Evolutionary conservation across 2,329 filamentous ascomycete genomes (phyloP), one percentile per base, ranked within the genome.

Genomic region (Microsporum canis): DNA sequence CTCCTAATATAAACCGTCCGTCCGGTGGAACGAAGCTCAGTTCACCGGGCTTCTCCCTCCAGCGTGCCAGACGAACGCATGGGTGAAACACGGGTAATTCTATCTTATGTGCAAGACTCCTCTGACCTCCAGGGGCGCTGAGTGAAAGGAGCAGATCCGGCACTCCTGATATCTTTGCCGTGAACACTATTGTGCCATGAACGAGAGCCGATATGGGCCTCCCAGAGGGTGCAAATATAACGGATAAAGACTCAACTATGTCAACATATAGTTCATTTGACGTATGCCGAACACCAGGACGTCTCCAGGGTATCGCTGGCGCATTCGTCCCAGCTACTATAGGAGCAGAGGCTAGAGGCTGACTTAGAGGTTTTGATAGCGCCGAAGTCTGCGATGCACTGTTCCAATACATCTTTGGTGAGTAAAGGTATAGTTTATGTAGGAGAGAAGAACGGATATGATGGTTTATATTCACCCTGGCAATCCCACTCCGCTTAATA

Each of bases 231-330:
- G 94, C 91, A 47, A 97, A 82, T 0, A 88, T 96, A 45, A 96
- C 89, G 0, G 86, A 84, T 0, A 99, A 79, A 1, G 89, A 90
- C 77, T 99, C 94, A 63, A 99, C 85, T 10, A 99, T 85, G 72
- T 99, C 94, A 61, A 96, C 92, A 72, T 97, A 97, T 66, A 99
- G 81, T 74, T 99, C 94, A 74, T 97, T 99, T 60, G 89, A 95
- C 3, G 92, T 97, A 73, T 99, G 94, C 14, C 91, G 83, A 59
- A 99, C 94, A 69, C 96, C 96, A 43, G 89, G 85, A 63, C 91
- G 82, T 64, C 94, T 84, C 94, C 94, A 99, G 1, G 91, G 91
- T 45, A 97, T 84, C 1, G 84, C 79, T 62, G 71, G 80, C 66
- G 70, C 77, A 62, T 67, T 74, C 65, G 68, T 64, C 55, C 64